Evolutionary conservation across 306 rosid species (phyloP).

Genomic region (Malus sieversii): DNA sequence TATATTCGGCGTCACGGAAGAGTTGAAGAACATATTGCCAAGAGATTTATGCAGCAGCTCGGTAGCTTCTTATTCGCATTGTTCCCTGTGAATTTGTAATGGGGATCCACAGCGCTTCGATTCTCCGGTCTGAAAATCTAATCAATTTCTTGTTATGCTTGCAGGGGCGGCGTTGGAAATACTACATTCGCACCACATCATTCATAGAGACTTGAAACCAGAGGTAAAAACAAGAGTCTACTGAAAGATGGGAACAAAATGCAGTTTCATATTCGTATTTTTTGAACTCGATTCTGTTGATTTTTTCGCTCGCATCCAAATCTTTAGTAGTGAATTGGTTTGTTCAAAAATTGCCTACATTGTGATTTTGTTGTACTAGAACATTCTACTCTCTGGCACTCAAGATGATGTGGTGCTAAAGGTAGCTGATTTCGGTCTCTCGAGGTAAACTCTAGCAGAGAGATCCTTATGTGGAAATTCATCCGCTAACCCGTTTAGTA

Average conservation of each 20-base stretch:
- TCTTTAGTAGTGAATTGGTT: too few relatives aligned
- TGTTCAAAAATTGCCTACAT: neutral
- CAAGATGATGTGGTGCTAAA: slow-evolving; percentile 36
- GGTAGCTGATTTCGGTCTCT: slow-evolving; percentile 66
- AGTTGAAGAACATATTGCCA: slow-evolving; percentile 40
- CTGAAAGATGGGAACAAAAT: neutral
- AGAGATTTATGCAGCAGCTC: slow-evolving; percentile 56
- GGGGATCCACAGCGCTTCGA: neutral
- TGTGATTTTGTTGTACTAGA: slow-evolving; percentile 32
- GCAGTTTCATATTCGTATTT: too few relatives aligned
- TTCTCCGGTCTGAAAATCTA: neutral
- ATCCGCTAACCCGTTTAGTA: neutral
- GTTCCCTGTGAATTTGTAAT: neutral
- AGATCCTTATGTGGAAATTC: neutral
- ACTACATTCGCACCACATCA: slow-evolving; percentile 34
- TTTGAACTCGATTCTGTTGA: too few relatives aligned
- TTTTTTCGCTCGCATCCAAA: too few relatives aligned
- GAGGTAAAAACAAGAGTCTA: slow-evolving; percentile 29
- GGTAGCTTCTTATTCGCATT: slow-evolving; percentile 29
- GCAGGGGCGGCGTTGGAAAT: slow-evolving; percentile 46
- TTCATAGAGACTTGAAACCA: slow-evolving; percentile 62
- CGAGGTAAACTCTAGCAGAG: slow-evolving; percentile 36
- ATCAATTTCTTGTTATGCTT: slow-evolving; percentile 6
- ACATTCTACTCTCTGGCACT: slow-evolving; percentile 42
- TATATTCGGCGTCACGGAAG: slow-evolving; percentile 43